These are phyloP conservation scores for Cutaneotrichosporon daszewskae DNA, from an alignment of 1,284 basidiomycete genomes.

Conservation along the genomic window DNA sequence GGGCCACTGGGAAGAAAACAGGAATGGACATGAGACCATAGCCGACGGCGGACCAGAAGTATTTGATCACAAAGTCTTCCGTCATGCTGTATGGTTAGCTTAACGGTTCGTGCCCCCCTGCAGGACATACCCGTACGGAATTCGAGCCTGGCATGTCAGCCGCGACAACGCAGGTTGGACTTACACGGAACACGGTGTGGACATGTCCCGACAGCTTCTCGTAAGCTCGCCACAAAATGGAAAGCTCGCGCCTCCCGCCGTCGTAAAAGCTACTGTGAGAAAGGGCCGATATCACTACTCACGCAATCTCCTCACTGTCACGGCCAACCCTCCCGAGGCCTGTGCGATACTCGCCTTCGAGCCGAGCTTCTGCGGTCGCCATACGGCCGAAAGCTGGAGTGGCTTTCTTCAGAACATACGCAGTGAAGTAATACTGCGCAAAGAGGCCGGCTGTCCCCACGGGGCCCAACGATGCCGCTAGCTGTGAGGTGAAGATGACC, in stretches of 20 bases:
- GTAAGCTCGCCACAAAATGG: constrained; percentile 77
- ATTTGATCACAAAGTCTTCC: constrained; percentile 90
- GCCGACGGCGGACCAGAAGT: constrained; percentile 84
- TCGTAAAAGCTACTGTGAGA: constrained; percentile 70
- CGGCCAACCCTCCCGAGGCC: constrained; percentile 83
- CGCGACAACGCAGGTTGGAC: constrained; percentile 56
- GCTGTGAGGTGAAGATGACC: constrained; percentile 86
- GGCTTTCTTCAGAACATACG: constrained; percentile 71
- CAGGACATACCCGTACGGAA: constrained; percentile 38
- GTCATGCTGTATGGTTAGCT: constrained; percentile 68
- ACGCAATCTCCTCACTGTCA: constrained; percentile 91
- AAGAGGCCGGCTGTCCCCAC: constrained; percentile 69
- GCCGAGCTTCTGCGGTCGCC: constrained; percentile 77
- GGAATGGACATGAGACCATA: constrained; percentile 86
- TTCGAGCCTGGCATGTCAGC: constrained; percentile 33
- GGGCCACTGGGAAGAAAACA: constrained; percentile 55
- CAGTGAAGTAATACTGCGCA: constrained; percentile 79
- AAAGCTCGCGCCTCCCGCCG: constrained; percentile 75
- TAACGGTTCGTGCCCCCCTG: too few relatives aligned
- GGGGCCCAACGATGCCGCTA: constrained; percentile 76
- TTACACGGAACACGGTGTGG: constrained; percentile 85
- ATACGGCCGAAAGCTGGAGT: constrained; percentile 92
- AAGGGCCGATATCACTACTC: constrained; percentile 38
- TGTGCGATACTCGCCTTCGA: constrained; percentile 80
- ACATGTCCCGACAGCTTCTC: constrained; percentile 77